Evolutionary conservation across 768 basidiomycete species (phyloP), one percentile per base, ranked within the genome.

Genomic region (Boletus rubroflammeus): DNA sequence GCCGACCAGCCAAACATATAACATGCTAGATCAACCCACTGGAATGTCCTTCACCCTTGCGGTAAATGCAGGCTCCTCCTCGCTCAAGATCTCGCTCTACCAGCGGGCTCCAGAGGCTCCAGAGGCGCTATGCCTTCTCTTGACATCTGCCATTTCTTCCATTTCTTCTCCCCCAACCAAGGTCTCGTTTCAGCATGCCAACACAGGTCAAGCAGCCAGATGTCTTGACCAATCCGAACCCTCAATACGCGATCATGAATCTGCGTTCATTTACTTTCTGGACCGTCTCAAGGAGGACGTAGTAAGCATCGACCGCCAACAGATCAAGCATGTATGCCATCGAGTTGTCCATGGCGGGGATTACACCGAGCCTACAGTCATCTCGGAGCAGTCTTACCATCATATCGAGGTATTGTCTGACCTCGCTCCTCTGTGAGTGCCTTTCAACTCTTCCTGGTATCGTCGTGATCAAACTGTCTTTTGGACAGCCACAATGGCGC

Each of bases 341-440:
- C 81, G 85, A 35, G 86, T 94, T 40, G 94, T 97, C 1, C 94
- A 96, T 60, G 94, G 94, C 3, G 93, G 93, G 3, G 81, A 84
- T 42, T 89, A 86, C 60, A 73, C 73, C n/a, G 76, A 82, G 28
- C 88, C 91, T 0, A 82, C 92, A 19, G 53, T 81, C 35, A 82
- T 97, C 54, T 82, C 78, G 38, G 74, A 84, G 35, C 76, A 85
- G 49, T 82, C 88, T 32, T 85, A 82, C 64, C 78, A 87, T 53
- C 84, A 88, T 53, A 84, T 95, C 49, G 79, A 86, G 57, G 77
- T 77, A 23, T 77, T 95, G 42, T 88, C 90, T 4, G 84, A 87
- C 60, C 76, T 95, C 38, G 92, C 91, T 1, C 93, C 93, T 9
- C 69, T 94, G 80, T 85, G 74, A 66, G 85, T 78, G 29, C 21